Evolutionary conservation across 257 asterid genomes (phyloP), one percentile per base, ranked within the genome.

Genomic region (Fraxinus cuspidata): DNA sequence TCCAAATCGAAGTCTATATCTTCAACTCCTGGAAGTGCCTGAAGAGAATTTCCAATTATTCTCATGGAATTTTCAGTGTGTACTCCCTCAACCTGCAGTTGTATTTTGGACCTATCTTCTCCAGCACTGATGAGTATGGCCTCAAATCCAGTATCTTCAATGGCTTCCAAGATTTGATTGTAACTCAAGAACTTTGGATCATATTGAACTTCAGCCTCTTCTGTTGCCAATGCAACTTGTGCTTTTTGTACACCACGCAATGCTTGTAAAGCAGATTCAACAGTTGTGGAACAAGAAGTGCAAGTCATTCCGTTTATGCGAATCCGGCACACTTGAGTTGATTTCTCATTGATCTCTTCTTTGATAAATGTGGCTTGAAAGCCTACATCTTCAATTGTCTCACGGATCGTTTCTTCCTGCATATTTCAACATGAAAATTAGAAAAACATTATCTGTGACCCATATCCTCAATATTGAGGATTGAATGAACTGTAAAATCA

Each of bases 351-450:
- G 18, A 68, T 40, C 21, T 85, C 91, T 51, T 87, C 88, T 56
- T 83, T 15, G 1, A 84, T 74, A 64, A 89, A 32, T 12, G 53
- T 71, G 11, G 91, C 91, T 73, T 88, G 75, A 71, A 89, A 91
- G 27, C 91, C 94, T 13, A 84, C 96, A 74, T 89, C 94, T 60
- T 89, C 91, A 9, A 87, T 86, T 3, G 87, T 77, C 72, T 89
- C 89, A 0, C 88, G 81, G 65, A 88, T 89, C 7, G n/a, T 71
- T 64, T 89, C 91, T 44, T 89, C 90, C 94, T 89, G 71, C 44
- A 64, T 40, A 73, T 74, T 18, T 32, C 23, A 71, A 67, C 44
- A 7, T 27, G 12, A 12, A 19, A 25, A 15, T 75, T 12, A 8
- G 66, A 19, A 58, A 58, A 21, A 21, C 27, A 8, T 7, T 21